Conservation (phyloP, 305 asterid genomes). For the Solanum hybrid region DNA sequence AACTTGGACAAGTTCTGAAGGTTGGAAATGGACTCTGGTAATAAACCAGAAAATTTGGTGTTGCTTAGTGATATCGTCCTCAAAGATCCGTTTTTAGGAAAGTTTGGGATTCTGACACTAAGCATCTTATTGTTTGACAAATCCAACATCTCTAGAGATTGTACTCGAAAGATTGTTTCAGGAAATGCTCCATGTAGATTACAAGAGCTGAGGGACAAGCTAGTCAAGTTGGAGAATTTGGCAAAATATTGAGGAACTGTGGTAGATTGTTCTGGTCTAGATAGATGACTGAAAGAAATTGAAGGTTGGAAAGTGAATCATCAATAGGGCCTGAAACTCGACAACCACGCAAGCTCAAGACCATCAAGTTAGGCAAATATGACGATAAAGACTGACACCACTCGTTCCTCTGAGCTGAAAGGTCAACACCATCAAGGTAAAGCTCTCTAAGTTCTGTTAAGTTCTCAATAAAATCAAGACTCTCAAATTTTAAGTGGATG, state of each 20-base stretch:
- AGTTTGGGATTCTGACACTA: conserved; percentile 44
- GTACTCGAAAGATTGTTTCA: conserved; percentile 26
- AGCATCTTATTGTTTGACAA: conserved; percentile 32
- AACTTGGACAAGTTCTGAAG: conserved; percentile 30
- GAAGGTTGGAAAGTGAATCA: conserved; percentile 12
- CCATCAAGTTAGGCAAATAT: conserved; percentile 28
- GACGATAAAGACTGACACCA: conserved; percentile 42
- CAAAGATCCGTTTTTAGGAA: conserved; percentile 33
- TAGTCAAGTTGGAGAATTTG: conserved; percentile 28
- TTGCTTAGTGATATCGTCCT: conserved; percentile 25
- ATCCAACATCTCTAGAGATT: conserved; percentile 27
- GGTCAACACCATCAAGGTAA: conserved; percentile 31
- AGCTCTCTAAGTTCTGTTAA: conserved; percentile 7
- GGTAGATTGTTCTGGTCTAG: conserved; percentile 29
- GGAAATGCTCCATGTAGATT: conserved; percentile 24
- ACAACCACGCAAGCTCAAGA: conserved; percentile 45
- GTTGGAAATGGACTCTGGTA: conserved; percentile 38
- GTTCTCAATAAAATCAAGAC: conserved; percentile 41
- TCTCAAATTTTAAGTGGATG: conserved; percentile 31
- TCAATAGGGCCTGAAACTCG: conserved; percentile 36
- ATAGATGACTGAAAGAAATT: conserved; percentile 33
- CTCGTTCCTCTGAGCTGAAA: conserved; percentile 26
- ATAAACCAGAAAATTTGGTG: conserved; percentile 36
- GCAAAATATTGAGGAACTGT: conserved; percentile 28
- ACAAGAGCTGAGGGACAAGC: conserved; percentile 22